These are phyloP conservation scores for Penicillium griseofulvum DNA, from an alignment of 2,329 filamentous ascomycete genomes.

Conservation along the genomic window DNA sequence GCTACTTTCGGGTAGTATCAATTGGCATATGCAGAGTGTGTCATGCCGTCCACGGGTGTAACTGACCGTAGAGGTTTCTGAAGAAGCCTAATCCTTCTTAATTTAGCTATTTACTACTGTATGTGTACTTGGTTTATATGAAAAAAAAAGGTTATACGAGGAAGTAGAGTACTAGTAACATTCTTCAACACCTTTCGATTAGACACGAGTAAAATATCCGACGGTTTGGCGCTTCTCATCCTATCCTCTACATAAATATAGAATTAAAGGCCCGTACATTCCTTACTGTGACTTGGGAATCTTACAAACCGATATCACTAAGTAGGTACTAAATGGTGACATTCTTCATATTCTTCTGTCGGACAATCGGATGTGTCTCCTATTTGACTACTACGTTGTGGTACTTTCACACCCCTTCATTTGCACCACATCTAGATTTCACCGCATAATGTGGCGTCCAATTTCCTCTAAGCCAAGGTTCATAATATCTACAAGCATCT, in stretches of 20 bases:
- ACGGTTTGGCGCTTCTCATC: background rate
- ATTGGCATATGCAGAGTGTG: background rate
- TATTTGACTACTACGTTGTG: background rate
- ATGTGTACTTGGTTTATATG: too few relatives aligned
- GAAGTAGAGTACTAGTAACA: background rate
- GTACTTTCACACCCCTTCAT: constrained; percentile 4
- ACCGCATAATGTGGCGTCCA: background rate
- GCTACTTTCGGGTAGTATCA: background rate
- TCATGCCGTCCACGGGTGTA: background rate
- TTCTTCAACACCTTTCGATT: background rate
- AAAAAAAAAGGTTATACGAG: background rate
- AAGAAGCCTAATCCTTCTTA: background rate
- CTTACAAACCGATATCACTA: background rate
- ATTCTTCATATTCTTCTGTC: constrained; percentile 5
- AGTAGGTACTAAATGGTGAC: background rate
- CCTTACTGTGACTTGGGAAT: background rate
- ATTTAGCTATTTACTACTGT: background rate
- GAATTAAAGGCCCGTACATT: constrained; percentile 3
- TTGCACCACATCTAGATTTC: background rate
- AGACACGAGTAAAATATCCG: background rate
- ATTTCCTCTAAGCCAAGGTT: background rate
- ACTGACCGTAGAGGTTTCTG: background rate
- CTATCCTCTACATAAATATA: background rate
- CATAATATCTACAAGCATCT: background rate
- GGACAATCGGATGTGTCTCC: background rate